phyloP scores from a whole-genome alignment of 192 early-diverging fungal genomes.

The Backusella tuberculispora region DNA sequence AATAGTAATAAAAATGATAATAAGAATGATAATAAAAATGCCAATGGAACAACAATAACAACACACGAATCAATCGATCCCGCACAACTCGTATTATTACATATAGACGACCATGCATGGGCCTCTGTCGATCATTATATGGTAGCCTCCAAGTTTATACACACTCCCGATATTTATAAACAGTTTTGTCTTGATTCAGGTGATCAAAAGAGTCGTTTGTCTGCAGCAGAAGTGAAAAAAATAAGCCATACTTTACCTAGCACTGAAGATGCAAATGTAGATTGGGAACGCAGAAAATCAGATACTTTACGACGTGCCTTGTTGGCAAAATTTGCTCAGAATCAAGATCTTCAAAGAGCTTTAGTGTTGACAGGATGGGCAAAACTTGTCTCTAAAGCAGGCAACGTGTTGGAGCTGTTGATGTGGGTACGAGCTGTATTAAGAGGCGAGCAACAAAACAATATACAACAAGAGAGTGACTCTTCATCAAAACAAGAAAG shows the following conservation, averaged over 20 bases:
- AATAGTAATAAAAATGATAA: no score
- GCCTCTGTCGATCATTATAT: slow-evolving; percentile 36
- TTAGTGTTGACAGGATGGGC: slow-evolving; percentile 33
- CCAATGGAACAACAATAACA: no score
- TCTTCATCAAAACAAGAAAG: neutral
- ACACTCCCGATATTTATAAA: slow-evolving; percentile 5
- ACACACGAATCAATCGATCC: neutral
- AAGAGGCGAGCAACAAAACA: slow-evolving; percentile 22
- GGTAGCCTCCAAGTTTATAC: slow-evolving; percentile 20
- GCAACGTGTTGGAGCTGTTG: slow-evolving; percentile 18
- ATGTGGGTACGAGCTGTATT: slow-evolving; percentile 33
- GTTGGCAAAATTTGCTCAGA: slow-evolving; percentile 35
- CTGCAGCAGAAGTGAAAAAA: slow-evolving; percentile 18
- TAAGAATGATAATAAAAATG: no score
- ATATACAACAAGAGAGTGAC: neutral
- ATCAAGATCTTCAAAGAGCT: slow-evolving; percentile 30
- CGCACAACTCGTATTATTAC: slow-evolving; percentile 11
- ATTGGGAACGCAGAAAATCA: slow-evolving; percentile 15
- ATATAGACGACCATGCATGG: slow-evolving; percentile 38
- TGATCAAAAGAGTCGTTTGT: slow-evolving; percentile 17
- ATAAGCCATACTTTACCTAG: neutral
- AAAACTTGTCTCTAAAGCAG: slow-evolving; percentile 26
- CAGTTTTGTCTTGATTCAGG: slow-evolving; percentile 26
- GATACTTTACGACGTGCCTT: slow-evolving; percentile 19
- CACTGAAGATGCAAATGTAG: slow-evolving; percentile 19